These are phyloP conservation scores for Dothiorella sarmentorum DNA, from an alignment of 2,329 filamentous ascomycete species.

Conservation along the genomic window DNA sequence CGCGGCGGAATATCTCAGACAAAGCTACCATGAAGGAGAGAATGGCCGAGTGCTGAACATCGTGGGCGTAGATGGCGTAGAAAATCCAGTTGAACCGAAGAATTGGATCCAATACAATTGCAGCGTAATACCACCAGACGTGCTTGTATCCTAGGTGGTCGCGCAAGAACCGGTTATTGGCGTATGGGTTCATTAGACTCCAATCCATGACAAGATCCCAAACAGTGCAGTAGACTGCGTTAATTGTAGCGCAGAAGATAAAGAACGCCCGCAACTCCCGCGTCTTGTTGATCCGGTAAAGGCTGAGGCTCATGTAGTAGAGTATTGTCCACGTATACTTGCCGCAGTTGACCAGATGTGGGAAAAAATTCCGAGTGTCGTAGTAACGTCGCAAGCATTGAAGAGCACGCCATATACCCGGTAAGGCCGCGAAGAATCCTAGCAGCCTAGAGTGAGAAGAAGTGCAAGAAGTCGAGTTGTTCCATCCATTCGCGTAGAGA, in stretches of 20 bases:
- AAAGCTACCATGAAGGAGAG: constrained; percentile 77
- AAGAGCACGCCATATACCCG: constrained; percentile 83
- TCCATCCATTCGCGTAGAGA: constrained; percentile 78
- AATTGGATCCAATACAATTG: constrained; percentile 79
- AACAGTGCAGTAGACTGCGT: constrained; percentile 78
- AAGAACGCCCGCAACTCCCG: constrained; percentile 65
- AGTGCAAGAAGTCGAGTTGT: constrained; percentile 72
- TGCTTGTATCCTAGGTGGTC: constrained; percentile 76
- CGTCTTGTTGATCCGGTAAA: constrained; percentile 72
- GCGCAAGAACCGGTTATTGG: constrained; percentile 63
- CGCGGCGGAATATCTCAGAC: constrained; percentile 77
- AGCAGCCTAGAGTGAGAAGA: constrained; percentile 78
- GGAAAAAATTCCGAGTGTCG: constrained; percentile 83
- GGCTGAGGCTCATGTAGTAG: constrained; percentile 71
- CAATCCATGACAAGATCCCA: constrained; percentile 99
- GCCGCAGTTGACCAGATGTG: constrained; percentile 85
- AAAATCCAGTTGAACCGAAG: constrained; percentile 93
- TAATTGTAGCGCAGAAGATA: constrained; percentile 75
- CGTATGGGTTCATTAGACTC: constrained; percentile 76
- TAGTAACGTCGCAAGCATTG: constrained; percentile 88
- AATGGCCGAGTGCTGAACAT: constrained; percentile 78
- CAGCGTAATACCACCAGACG: constrained; percentile 78
- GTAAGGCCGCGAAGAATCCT: constrained; percentile 80
- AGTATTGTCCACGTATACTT: constrained; percentile 87
- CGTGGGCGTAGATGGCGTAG: constrained; percentile 77